Conservation (phyloP, 805 yeast species). For the Hanseniaspora occidentalis region DNA sequence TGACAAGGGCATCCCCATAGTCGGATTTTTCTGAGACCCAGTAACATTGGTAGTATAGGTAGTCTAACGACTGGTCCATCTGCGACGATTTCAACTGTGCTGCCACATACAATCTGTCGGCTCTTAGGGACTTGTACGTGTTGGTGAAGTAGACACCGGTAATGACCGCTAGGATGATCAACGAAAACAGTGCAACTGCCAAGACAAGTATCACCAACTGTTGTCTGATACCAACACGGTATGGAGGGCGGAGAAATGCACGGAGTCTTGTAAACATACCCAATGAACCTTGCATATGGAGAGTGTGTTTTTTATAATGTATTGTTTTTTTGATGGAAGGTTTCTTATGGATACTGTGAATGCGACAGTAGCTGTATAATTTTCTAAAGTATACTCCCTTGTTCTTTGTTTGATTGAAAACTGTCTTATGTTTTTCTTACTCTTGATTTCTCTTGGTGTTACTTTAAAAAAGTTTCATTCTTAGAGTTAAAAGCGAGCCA, state of each 20-base stretch:
- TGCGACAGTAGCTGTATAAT: too few relatives aligned
- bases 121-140: slow-evolving; percentile 47
- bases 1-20: slow-evolving; percentile 45
- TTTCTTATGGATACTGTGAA: too few relatives aligned
- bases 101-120: slow-evolving; percentile 62
- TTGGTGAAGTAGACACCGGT: slow-evolving; percentile 63
- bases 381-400: too few relatives aligned
- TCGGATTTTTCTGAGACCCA: slow-evolving; percentile 52
- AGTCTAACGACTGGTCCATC: slow-evolving; percentile 52
- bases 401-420: too few relatives aligned
- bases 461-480: too few relatives aligned
- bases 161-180: slow-evolving; percentile 61
- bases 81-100: slow-evolving; percentile 77
- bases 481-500: too few relatives aligned
- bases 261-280: background rate
- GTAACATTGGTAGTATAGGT: slow-evolving; percentile 53
- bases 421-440: too few relatives aligned
- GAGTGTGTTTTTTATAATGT: too few relatives aligned
- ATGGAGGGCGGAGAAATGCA: slow-evolving; percentile 14
- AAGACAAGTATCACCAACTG: slow-evolving; percentile 65
- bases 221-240: slow-evolving; percentile 56
- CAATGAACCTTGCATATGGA: too few relatives aligned
- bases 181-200: slow-evolving; percentile 54
- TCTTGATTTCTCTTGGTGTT: too few relatives aligned
- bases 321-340: too few relatives aligned